These are phyloP conservation scores for Talaromyces atroroseus DNA, from an alignment of 2,329 filamentous ascomycete species.

Conservation along the genomic window DNA sequence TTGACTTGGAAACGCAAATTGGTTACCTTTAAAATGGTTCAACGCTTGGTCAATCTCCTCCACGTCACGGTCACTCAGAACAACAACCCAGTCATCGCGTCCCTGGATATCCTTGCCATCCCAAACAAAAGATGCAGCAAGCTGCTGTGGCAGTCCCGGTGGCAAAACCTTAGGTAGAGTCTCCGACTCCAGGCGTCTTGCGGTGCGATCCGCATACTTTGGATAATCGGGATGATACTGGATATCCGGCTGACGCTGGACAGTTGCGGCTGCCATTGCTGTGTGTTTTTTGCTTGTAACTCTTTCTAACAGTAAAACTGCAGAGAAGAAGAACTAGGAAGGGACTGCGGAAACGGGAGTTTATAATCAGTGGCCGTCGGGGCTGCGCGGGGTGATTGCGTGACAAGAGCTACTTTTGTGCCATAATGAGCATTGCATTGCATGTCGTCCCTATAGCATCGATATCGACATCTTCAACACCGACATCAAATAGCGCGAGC, in stretches of 20 bases:
- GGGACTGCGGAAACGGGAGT: background rate
- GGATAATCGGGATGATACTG: slow-evolving; percentile 24
- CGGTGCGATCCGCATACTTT: slow-evolving; percentile 21
- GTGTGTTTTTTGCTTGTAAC: background rate
- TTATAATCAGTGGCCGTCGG: background rate
- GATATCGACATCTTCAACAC: no score
- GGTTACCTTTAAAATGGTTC: slow-evolving; percentile 36
- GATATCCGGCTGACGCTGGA: slow-evolving; percentile 26
- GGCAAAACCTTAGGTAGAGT: slow-evolving; percentile 28
- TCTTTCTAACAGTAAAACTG: background rate
- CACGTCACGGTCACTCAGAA: slow-evolving; percentile 32
- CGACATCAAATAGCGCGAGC: no score
- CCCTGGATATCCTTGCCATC: slow-evolving; percentile 36
- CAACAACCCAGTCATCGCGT: slow-evolving; percentile 39
- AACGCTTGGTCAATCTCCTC: slow-evolving; percentile 41
- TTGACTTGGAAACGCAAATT: slow-evolving; percentile 1
- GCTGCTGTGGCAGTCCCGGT: slow-evolving; percentile 35
- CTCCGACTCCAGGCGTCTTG: slow-evolving; percentile 20
- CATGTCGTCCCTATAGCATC: no score
- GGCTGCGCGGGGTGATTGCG: slow-evolving; percentile 2
- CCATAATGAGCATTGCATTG: background rate
- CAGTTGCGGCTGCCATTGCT: background rate
- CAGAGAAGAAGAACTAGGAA: background rate
- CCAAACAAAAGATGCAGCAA: slow-evolving; percentile 44
- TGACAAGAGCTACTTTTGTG: slow-evolving; percentile 5